Base-by-base conservation (phyloP, 1,139 yeast genomes). In the Pichia sp. region DNA sequence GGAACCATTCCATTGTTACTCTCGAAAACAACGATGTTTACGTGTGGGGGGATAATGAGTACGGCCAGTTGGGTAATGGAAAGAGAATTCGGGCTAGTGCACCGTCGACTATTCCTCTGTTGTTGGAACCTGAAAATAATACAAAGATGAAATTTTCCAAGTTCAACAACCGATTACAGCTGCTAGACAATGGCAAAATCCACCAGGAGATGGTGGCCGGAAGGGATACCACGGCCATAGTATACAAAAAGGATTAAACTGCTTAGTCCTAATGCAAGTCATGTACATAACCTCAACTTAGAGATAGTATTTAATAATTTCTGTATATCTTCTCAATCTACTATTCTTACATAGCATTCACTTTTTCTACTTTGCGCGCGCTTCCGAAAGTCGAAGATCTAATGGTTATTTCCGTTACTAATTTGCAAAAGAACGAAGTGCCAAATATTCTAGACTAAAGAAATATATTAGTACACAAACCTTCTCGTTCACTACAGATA, bases 31-130 rank as follows among this genome's bases (percentile, higher is more conserved):
- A 77, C 48, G 93, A 87, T 64, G 86, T 90, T 23, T 69, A 87
- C 48, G 79, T 76, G 3, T 89, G 96, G 88, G 99, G 99, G 19
- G 85, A 84, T 47, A 92, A 90, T 67, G 87, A 84, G 63, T 74
- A 62, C 61, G 96, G 95, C 26, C 97, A 92, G 71, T 76, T 88
- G 50, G 97, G 96, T 19, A 90, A 84, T 64, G 96, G 96, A 26
- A 87, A 85, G 65, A 74, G 77, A 42, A 77, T 78, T 57, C 85
- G 85, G 67, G 70, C 77, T 15, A 73, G 84, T 40, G 77, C 75
- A 61, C 96, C 96, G 1, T 55, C 67, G 0, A 68, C 72, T 13
- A 66, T 82, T 46, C 89, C 89, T 4, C 73, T 77, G 42, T 67
- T 87, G 31, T 64, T 85, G 10, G 88, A 84, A 64, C 89, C 90